Percentiles rank a stretch among this genome's conserved stretches.
phyloP scores from a whole-genome alignment of 805 yeast genomes.

The Lipomyces spencermartinsiae region DNA sequence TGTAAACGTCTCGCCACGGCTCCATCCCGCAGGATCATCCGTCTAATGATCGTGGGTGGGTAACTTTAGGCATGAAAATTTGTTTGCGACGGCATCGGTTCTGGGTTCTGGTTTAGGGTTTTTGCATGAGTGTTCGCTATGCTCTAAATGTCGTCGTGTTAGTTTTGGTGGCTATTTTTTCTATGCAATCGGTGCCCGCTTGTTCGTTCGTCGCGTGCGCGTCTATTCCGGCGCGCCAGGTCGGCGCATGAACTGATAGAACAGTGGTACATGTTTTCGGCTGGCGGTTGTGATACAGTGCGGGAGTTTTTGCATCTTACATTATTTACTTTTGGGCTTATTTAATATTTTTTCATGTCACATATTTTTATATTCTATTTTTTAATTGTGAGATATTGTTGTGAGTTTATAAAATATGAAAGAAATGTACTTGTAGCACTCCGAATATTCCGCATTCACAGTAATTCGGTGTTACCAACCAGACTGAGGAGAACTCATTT shows the following conservation, averaged over 20 bases:
- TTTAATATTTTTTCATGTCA: not conserved
- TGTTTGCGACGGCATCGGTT: not conserved
- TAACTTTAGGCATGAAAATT: not conserved
- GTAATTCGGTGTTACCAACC: too few relatives aligned
- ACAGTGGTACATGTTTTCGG: not conserved
- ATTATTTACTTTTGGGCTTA: not conserved
- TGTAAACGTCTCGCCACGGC: slow-evolving; percentile 39
- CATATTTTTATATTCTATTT: not conserved
- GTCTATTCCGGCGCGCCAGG: too few relatives aligned
- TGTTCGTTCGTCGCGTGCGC: too few relatives aligned
- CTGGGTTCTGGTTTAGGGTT: not conserved
- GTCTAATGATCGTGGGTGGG: not conserved
- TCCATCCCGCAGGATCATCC: not conserved
- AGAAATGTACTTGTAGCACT: not conserved
- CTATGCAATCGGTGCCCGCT: not conserved
- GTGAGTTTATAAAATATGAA: not conserved
- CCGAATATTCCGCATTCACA: too few relatives aligned
- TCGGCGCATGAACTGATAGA: too few relatives aligned
- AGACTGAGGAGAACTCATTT: too few relatives aligned
- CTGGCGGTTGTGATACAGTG: not conserved
- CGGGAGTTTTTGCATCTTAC: not conserved
- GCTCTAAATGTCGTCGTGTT: not conserved
- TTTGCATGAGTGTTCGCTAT: not conserved
- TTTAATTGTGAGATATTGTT: not conserved
- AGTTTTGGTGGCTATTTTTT: not conserved